Conservation (phyloP, 495 filamentous ascomycete species). For the Sphaerosporella brunnea region DNA sequence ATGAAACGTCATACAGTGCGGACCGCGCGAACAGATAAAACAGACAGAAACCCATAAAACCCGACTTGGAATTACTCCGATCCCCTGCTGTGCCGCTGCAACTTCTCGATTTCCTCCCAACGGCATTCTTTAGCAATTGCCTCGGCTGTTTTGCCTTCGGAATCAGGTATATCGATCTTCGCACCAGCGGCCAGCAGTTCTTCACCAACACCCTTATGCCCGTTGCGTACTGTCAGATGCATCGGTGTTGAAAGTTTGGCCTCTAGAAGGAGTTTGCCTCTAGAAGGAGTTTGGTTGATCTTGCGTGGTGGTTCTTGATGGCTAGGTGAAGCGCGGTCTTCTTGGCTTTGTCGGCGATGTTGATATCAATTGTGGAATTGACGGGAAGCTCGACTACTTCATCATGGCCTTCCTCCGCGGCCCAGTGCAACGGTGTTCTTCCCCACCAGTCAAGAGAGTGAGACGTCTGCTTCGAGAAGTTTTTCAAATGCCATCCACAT, state of each 20-base stretch:
- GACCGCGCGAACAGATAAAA: no score
- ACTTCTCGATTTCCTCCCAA: not conserved
- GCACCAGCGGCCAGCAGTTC: conserved; percentile 6
- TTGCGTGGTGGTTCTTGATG: conserved; percentile 19
- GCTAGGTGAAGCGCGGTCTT: conserved; percentile 41
- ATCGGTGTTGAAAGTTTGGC: conserved; percentile 9
- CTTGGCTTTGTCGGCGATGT: not conserved
- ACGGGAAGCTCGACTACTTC: not conserved
- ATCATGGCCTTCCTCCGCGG: not conserved
- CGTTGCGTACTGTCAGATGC: conserved; percentile 4
- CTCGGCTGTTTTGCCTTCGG: conserved; percentile 3
- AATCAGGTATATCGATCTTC: conserved; percentile 7
- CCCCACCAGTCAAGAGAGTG: not conserved
- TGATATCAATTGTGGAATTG: not conserved
- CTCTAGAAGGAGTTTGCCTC: conserved; percentile 1
- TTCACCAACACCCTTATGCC: conserved; percentile 2
- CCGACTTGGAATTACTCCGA: no score
- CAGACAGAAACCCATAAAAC: no score
- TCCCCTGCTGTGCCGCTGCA: not conserved
- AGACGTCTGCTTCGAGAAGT: not conserved
- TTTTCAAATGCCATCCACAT: not conserved
- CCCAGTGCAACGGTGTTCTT: not conserved
- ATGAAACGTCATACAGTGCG: no score
- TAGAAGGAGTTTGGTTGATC: conserved; percentile 5
- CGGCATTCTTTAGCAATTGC: conserved; percentile 4